Percentiles rank a stretch among this genome's conserved stretches.
phyloP scores from a whole-genome alignment of 1,139 yeast genomes.

The Blastobotrys indianensis region DNA sequence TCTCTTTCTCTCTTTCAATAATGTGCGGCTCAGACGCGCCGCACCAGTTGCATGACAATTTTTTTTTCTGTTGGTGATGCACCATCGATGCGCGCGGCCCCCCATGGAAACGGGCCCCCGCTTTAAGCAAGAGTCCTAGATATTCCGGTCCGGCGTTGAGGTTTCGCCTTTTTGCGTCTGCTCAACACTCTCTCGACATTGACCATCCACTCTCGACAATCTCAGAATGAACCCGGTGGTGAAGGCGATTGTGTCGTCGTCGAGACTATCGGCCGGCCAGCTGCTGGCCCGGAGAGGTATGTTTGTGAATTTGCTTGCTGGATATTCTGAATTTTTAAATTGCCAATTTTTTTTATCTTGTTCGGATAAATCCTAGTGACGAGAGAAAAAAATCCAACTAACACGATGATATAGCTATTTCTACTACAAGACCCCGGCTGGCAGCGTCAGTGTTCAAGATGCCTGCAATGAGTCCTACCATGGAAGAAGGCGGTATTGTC shows the following conservation, averaged over 20 bases:
- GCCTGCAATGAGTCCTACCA: slow-evolving; percentile 99
- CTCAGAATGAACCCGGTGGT: slow-evolving; percentile 7
- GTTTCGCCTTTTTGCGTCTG: no score
- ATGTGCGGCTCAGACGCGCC: background rate
- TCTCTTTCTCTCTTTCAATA: background rate
- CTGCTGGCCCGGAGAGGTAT: slow-evolving; percentile 11
- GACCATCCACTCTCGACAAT: no score
- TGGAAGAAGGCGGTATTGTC: slow-evolving; percentile 97
- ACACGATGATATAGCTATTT: slow-evolving; percentile 2
- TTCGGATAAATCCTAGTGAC: background rate
- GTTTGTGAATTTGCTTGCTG: background rate
- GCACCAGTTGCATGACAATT: no score
- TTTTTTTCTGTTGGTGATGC: no score
- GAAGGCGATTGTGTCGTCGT: slow-evolving; percentile 11
- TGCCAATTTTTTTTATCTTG: background rate
- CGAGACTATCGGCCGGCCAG: slow-evolving; percentile 9
- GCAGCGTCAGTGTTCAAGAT: slow-evolving; percentile 63
- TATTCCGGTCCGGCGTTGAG: no score
- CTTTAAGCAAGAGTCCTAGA: no score
- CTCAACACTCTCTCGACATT: no score
- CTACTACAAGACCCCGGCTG: slow-evolving; percentile 6
- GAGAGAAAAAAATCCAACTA: background rate
- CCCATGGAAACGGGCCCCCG: no score
- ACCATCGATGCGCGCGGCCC: no score
- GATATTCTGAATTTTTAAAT: background rate